Evolutionary conservation across 2,329 filamentous ascomycete genomes (phyloP).

Genomic region (Ilyonectria destructans): DNA sequence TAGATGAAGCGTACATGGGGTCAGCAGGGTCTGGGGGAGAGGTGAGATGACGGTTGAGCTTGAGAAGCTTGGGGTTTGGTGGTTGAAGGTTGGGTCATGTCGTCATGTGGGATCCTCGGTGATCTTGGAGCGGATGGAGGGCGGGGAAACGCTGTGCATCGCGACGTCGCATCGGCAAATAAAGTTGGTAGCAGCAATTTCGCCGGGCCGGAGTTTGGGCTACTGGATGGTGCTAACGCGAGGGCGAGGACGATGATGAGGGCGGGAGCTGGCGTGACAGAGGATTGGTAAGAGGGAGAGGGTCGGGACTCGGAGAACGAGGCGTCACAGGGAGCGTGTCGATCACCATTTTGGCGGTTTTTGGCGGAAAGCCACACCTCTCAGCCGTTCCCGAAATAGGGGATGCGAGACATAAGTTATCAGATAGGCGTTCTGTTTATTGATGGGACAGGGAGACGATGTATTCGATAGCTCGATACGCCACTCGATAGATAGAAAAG

Average conservation of each 20-base stretch:
- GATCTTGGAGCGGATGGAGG: not conserved
- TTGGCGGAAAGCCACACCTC: constrained; percentile 5
- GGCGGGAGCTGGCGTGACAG: not conserved
- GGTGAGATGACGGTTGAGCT: constrained; percentile 23
- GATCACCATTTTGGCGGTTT: constrained; percentile 24
- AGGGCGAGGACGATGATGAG: not conserved
- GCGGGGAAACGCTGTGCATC: not conserved
- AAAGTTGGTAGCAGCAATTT: constrained; percentile 10
- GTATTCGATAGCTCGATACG: not conserved
- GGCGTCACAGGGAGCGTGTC: constrained; percentile 5
- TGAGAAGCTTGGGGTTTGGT: constrained; percentile 2
- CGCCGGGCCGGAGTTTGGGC: constrained; percentile 10
- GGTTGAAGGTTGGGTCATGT: constrained; percentile 2
- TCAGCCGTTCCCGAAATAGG: not conserved
- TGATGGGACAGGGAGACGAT: not conserved
- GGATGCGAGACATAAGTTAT: constrained; percentile 3
- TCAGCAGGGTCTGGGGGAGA: constrained; percentile 21
- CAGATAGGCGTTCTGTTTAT: not conserved
- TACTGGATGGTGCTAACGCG: not conserved
- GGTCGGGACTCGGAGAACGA: constrained; percentile 7
- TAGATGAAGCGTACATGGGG: constrained; percentile 8
- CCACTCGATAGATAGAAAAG: not conserved
- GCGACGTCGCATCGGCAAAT: constrained; percentile 15
- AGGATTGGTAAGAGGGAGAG: not conserved
- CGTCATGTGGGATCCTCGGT: constrained; percentile 13